A percentile compares a stretch with the other conserved stretches of the same genome.
Conservation (phyloP, 2,329 filamentous ascomycete genomes). For the Colletotrichum noveboracense region DNA sequence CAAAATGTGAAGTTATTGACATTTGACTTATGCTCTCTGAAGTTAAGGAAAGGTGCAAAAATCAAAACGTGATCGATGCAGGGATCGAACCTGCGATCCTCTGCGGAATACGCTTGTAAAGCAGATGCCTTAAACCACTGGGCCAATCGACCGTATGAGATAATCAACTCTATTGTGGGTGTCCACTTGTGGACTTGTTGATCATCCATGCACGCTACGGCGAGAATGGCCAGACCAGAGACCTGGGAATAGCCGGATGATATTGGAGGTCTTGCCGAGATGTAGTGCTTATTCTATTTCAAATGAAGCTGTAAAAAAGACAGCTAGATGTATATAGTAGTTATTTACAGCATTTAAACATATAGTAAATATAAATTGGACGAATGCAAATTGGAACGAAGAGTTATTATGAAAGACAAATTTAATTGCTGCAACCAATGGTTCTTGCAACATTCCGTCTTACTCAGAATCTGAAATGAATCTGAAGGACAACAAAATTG, state of each 20-base stretch:
- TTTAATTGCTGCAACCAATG: fast-evolving
- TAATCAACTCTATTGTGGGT: fast-evolving
- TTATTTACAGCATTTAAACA: fast-evolving
- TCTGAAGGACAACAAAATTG: background rate
- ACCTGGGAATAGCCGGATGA: background rate
- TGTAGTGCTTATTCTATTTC: fast-evolving
- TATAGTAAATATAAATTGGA: fast-evolving
- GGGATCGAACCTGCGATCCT: constrained; percentile 51
- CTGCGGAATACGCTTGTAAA: constrained; percentile 38
- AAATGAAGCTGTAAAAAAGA: background rate
- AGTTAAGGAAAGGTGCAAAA: background rate
- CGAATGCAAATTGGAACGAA: background rate
- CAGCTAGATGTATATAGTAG: too few species aligned
- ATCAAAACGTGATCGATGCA: constrained; percentile 38
- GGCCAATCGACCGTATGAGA: constrained; percentile 36
- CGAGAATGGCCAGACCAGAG: background rate
- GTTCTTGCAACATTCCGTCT: fast-evolving
- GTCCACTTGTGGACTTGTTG: background rate
- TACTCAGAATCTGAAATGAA: background rate
- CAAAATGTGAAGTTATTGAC: background rate
- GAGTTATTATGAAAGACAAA: background rate
- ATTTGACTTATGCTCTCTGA: background rate
- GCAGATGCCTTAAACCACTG: constrained; percentile 44
- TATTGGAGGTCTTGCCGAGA: background rate
- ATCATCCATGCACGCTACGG: background rate